Conservation (phyloP, 2,329 filamentous ascomycete species). For the Apiospora sp. region DNA sequence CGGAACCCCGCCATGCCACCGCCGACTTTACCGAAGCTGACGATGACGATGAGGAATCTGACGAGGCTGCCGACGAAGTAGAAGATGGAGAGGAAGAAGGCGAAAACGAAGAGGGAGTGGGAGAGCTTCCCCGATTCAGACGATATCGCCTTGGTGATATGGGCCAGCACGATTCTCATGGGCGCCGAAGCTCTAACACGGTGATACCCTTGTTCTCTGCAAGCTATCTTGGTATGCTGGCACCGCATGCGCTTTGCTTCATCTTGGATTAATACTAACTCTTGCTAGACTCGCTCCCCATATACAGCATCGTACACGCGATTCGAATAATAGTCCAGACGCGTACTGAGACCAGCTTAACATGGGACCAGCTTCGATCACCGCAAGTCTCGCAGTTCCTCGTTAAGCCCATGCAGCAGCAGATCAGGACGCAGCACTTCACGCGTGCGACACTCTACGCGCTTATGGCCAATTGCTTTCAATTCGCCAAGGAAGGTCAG, state of each 20-base stretch:
- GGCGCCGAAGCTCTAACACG: slow-evolving; percentile 39
- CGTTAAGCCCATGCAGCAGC: slow-evolving; percentile 92
- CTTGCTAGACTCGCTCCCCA: slow-evolving; percentile 76
- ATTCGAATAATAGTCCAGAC: slow-evolving; percentile 85
- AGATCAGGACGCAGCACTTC: slow-evolving; percentile 84
- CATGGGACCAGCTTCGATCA: slow-evolving; percentile 95
- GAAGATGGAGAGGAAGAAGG: slow-evolving; percentile 56
- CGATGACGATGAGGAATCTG: slow-evolving; percentile 56
- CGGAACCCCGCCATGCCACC: slow-evolving; percentile 59
- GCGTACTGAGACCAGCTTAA: slow-evolving; percentile 88
- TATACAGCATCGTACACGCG: slow-evolving; percentile 90
- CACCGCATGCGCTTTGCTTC: not conserved
- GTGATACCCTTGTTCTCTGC: slow-evolving; percentile 82
- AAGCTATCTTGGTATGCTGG: slow-evolving; percentile 71
- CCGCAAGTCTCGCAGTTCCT: slow-evolving; percentile 96
- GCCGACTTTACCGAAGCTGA: slow-evolving; percentile 73
- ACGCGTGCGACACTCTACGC: slow-evolving; percentile 88
- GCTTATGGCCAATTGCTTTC: slow-evolving; percentile 90
- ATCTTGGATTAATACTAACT: not conserved
- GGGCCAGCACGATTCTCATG: slow-evolving; percentile 34
- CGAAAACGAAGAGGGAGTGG: slow-evolving; percentile 36
- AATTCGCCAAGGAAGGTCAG: slow-evolving; percentile 89
- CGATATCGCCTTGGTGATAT: slow-evolving; percentile 48
- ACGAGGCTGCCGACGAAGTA: slow-evolving; percentile 52
- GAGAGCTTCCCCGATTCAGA: slow-evolving; percentile 31